Evolutionary conservation across 768 basidiomycete genomes (phyloP).

Genomic region (Macrolepiota dolichaula): DNA sequence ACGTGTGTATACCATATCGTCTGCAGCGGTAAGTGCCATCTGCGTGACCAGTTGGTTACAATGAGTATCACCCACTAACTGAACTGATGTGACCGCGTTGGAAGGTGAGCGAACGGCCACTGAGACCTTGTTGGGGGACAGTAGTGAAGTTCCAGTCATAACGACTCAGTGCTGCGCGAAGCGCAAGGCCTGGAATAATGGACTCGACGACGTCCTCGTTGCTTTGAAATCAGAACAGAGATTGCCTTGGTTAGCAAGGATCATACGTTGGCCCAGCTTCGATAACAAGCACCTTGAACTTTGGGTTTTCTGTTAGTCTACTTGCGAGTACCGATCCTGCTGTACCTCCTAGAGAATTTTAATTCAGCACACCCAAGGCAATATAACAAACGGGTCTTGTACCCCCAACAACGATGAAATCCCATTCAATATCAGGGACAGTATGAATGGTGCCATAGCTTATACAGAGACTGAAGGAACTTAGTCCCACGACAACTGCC

Average conservation of each 20-base stretch:
- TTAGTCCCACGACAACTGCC: background rate
- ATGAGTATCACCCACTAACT: slow-evolving; percentile 26
- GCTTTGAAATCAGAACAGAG: background rate
- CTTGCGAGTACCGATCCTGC: too few species aligned
- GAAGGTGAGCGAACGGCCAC: slow-evolving; percentile 21
- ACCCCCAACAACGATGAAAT: slow-evolving; percentile 17
- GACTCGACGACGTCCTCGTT: slow-evolving; percentile 10
- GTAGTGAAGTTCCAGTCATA: too few species aligned
- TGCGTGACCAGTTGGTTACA: background rate
- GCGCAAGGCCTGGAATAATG: slow-evolving; percentile 14
- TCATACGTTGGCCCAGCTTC: slow-evolving; percentile 15
- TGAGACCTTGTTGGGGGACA: slow-evolving; percentile 22
- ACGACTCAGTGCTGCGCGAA: background rate
- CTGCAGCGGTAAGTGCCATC: slow-evolving; percentile 3
- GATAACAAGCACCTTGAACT: too few species aligned
- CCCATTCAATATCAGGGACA: slow-evolving; percentile 4
- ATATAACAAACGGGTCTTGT: slow-evolving; percentile 12
- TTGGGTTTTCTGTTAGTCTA: too few species aligned
- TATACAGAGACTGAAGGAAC: background rate
- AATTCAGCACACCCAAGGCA: background rate
- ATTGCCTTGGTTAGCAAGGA: background rate
- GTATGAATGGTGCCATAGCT: slow-evolving; percentile 1
- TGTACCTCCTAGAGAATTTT: slow-evolving; percentile 18
- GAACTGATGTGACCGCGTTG: slow-evolving; percentile 27
- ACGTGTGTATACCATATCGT: slow-evolving; percentile 22